Percentiles rank a stretch among this genome's conserved stretches.
These are phyloP conservation scores for Fusarium globosum DNA, from an alignment of 2,329 filamentous ascomycete species.

Conservation along the genomic window DNA sequence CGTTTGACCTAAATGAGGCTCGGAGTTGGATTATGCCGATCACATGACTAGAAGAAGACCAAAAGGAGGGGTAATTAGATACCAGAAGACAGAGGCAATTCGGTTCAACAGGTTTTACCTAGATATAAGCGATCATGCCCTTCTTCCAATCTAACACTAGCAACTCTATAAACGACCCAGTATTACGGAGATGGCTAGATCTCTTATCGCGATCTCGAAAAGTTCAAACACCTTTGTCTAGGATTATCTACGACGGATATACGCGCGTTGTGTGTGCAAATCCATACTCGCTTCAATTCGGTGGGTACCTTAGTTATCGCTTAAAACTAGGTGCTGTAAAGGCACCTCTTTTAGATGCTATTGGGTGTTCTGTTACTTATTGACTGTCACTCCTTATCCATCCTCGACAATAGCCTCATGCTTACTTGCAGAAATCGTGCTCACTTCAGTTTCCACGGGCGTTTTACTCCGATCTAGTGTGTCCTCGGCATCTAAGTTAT, in stretches of 20 bases:
- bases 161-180: not conserved
- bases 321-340: not conserved
- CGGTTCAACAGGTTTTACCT: too few relatives aligned
- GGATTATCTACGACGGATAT: slow-evolving; percentile 12
- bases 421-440: not conserved
- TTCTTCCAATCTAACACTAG: too few relatives aligned
- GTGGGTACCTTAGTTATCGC: not conserved
- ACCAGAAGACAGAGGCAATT: too few relatives aligned
- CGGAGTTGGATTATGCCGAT: too few relatives aligned
- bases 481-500: not conserved
- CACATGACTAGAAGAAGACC: too few relatives aligned
- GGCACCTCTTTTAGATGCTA: not conserved
- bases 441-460: slow-evolving; percentile 1
- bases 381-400: not conserved
- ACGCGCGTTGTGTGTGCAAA: not conserved
- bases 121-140: too few relatives aligned
- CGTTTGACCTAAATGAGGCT: too few relatives aligned
- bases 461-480: slow-evolving; percentile 24
- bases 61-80: too few relatives aligned
- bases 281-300: not conserved
- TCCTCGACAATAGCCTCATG: slow-evolving; percentile 10
- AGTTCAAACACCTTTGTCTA: not conserved
- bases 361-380: slow-evolving; percentile 1
- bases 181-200: not conserved
- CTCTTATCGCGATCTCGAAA: slow-evolving; percentile 4